These are phyloP conservation scores for Globisporangium mamillatum DNA, from an alignment of 352 stramenopile species.

Conservation along the genomic window DNA sequence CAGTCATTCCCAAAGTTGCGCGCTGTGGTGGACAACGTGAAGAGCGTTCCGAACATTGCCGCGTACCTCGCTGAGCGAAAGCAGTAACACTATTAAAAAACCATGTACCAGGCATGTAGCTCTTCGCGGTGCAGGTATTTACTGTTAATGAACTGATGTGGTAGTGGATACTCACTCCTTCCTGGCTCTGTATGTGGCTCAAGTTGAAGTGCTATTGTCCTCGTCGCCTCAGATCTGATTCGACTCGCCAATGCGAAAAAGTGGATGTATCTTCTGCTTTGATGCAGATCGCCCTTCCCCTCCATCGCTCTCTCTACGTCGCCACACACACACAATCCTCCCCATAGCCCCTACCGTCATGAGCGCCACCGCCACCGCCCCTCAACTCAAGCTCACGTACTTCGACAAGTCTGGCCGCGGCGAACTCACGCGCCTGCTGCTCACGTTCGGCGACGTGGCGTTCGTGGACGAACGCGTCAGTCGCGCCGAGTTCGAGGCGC, in stretches of 20 bases:
- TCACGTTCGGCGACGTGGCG: conserved; percentile 43
- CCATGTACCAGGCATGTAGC: too few relatives aligned
- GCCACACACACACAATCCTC: too few relatives aligned
- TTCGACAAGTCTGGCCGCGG: conserved; percentile 48
- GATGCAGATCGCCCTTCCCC: too few relatives aligned
- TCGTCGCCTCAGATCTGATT: too few relatives aligned
- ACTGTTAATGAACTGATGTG: too few relatives aligned
- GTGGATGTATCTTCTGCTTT: too few relatives aligned
- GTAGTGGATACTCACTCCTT: too few relatives aligned
- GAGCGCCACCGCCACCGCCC: background rate
- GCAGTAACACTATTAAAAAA: background rate
- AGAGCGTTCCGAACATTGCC: background rate
- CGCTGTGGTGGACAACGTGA: background rate
- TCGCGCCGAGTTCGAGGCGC: conserved; percentile 32
- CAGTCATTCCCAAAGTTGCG: background rate
- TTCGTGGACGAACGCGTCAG: conserved; percentile 66
- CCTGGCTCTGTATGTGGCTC: too few relatives aligned
- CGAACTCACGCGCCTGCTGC: conserved; percentile 61
- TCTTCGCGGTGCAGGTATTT: too few relatives aligned
- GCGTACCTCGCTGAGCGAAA: background rate
- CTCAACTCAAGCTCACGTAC: conserved; percentile 72
- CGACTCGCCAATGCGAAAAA: too few relatives aligned
- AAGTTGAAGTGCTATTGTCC: too few relatives aligned
- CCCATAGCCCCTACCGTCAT: background rate
- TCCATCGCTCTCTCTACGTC: too few relatives aligned